These are phyloP conservation scores for Gomphus sp. DNA, from an alignment of 1,284 basidiomycete species.

Conservation along the genomic window DNA sequence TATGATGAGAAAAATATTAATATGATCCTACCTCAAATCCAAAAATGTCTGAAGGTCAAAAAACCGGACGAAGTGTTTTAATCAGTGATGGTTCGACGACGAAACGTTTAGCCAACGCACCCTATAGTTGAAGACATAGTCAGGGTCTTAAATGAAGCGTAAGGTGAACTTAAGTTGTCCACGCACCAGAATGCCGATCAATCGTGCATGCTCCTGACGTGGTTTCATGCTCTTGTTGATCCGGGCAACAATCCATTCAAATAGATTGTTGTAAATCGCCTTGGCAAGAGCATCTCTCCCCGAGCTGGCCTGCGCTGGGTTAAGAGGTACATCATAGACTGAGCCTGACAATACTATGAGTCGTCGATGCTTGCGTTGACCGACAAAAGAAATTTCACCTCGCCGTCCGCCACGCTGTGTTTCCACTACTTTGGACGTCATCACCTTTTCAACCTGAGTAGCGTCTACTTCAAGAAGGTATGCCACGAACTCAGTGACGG, in stretches of 20 bases:
- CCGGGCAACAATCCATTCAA: constrained; percentile 98
- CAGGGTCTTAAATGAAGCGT: background rate
- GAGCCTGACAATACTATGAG: constrained; percentile 40
- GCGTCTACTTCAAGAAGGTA: constrained; percentile 90
- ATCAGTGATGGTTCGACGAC: background rate
- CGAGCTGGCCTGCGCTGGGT: constrained; percentile 83
- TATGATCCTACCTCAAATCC: constrained; percentile 6
- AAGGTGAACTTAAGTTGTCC: background rate
- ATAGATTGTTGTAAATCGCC: constrained; percentile 97
- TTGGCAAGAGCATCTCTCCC: constrained; percentile 92
- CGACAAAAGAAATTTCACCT: constrained; percentile 32
- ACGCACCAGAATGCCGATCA: constrained; percentile 87
- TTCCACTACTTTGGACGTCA: constrained; percentile 86
- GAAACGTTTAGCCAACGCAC: background rate
- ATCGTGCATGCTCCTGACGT: constrained; percentile 61
- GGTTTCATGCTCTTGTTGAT: constrained; percentile 97
- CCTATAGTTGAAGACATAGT: background rate
- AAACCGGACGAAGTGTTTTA: background rate
- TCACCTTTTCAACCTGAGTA: constrained; percentile 73
- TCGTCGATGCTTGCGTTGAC: background rate
- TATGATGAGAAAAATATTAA: background rate
- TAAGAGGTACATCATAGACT: constrained; percentile 94
- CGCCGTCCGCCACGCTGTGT: constrained; percentile 87
- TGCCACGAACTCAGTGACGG: constrained; percentile 91
- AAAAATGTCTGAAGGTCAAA: constrained; percentile 6